Conservation (phyloP, 768 basidiomycete species). For the Aureoboletus auriporus region DNA sequence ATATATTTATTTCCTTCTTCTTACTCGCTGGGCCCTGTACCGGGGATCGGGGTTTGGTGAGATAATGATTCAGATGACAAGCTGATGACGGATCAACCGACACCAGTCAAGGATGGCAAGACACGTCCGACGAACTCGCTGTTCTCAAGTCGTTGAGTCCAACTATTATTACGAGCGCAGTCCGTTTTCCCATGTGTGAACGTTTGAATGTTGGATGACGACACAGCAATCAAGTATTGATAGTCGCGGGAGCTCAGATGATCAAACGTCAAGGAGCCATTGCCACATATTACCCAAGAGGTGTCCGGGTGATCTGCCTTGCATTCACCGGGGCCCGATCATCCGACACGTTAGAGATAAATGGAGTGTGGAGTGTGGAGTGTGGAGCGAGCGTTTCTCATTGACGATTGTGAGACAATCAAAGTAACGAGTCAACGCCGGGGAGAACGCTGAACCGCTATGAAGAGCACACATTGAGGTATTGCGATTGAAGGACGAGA, state of each 20-base stretch:
- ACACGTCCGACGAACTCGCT: slow-evolving; percentile 4
- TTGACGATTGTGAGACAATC: background rate
- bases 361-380: background rate
- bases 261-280: background rate
- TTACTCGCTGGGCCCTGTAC: slow-evolving; percentile 1
- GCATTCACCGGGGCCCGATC: slow-evolving; percentile 6
- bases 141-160: background rate
- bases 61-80: background rate
- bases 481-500: too few relatives aligned
- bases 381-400: background rate
- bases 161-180: too few relatives aligned
- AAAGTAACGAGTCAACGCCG: background rate
- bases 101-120: background rate
- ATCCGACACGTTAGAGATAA: slow-evolving; percentile 7
- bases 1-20: background rate
- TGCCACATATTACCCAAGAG: background rate
- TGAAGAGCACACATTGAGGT: too few relatives aligned
- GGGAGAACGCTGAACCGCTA: too few relatives aligned
- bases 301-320: background rate
- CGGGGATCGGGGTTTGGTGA: background rate
- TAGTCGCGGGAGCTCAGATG: background rate
- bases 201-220: too few relatives aligned
- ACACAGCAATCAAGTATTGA: background rate
- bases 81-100: background rate
- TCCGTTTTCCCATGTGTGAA: too few relatives aligned